Evolutionary conservation across 140 eudicot species (phyloP), one percentile per base, ranked within the genome.

Genomic region (Erigeron philadelphicus): DNA sequence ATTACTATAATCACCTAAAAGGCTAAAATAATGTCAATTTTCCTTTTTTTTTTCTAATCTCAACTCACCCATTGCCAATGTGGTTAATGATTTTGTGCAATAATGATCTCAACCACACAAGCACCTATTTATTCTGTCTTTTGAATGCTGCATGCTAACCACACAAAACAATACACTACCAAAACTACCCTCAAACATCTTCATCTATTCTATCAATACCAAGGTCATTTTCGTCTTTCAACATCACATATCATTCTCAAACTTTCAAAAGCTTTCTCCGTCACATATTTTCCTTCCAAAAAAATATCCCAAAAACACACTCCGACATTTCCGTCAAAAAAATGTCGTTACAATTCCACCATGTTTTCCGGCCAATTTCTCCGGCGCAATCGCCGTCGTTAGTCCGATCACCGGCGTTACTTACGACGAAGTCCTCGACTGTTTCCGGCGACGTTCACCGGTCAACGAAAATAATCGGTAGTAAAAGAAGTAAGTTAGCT

Each of bases 301-400:
- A 2, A 2, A 16, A 12, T 59, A 67, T 18, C 53, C 15, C 72
- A 63, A 21, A 76, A 21, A 76, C 68, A 15, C 65, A 67, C 62
- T 7, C 72, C 66, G 16, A 25, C 52, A 68, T 16, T 2, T 50
- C 70, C 41, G 50, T 21, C 57, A 52, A 61, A 48, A 48, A 71
- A 46, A 79, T 79, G 83, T 76, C 79, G 8, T 44, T 79, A 64
- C 83, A 68, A 13, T 13, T 79, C 19, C 79, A 77, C 12, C 73
- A 64, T 0, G 19, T 72, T 12, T 49, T 47, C 48, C 73, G 76
- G 64, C 74, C 78, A 25, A 25, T 60, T 69, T 11, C 62, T 44
- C 35, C 81, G 18, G 50, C 67, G 77, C 16, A 56, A 54, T 16
- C 68, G 21, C 58, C 41, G 57, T 6, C 59, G 17, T 56, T 70